Percentiles rank a stretch among this genome's conserved stretches.
Evolutionary conservation across 2,329 filamentous ascomycete species (phyloP).

Genomic region (Penicillium polonicum): DNA sequence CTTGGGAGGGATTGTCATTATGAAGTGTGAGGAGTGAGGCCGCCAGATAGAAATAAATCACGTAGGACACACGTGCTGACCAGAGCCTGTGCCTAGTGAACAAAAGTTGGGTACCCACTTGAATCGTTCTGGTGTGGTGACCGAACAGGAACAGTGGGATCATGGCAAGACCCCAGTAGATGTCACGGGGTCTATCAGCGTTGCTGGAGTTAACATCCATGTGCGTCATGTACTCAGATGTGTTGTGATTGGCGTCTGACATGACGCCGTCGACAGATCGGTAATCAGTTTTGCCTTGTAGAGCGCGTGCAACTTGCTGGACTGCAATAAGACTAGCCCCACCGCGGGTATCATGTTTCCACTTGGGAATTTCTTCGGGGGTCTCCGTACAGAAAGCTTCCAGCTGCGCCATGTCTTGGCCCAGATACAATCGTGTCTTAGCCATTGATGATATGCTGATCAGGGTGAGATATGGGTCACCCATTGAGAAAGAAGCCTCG

Average conservation of each 20-base stretch:
- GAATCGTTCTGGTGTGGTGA: conserved; percentile 46
- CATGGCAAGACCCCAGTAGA: conserved; percentile 54
- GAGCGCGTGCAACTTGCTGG: conserved; percentile 56
- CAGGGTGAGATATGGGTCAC: conserved; percentile 58
- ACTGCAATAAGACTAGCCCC: conserved; percentile 57
- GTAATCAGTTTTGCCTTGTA: conserved; percentile 61
- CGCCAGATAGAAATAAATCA: conserved; percentile 48
- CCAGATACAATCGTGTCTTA: conserved; percentile 55
- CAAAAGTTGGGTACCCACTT: conserved; percentile 43
- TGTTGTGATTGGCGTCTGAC: conserved; percentile 55
- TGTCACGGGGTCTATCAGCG: conserved; percentile 53
- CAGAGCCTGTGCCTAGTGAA: conserved; percentile 46
- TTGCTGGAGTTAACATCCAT: conserved; percentile 49
- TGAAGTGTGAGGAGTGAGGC: conserved; percentile 45
- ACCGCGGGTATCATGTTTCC: conserved; percentile 58
- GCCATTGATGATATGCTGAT: conserved; percentile 61
- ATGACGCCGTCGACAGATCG: conserved; percentile 51
- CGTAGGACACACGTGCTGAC: conserved; percentile 45
- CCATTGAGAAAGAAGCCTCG: conserved; percentile 56
- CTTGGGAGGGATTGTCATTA: conserved; percentile 42
- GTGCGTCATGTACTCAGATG: conserved; percentile 49
- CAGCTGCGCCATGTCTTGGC: conserved; percentile 58
- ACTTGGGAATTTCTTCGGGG: conserved; percentile 57
- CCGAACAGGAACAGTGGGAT: conserved; percentile 49
- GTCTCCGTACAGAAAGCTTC: conserved; percentile 58